Percentiles rank a stretch among this genome's conserved stretches.
Evolutionary conservation across 768 basidiomycete genomes (phyloP).

Genomic region (Termitomyces sp.): DNA sequence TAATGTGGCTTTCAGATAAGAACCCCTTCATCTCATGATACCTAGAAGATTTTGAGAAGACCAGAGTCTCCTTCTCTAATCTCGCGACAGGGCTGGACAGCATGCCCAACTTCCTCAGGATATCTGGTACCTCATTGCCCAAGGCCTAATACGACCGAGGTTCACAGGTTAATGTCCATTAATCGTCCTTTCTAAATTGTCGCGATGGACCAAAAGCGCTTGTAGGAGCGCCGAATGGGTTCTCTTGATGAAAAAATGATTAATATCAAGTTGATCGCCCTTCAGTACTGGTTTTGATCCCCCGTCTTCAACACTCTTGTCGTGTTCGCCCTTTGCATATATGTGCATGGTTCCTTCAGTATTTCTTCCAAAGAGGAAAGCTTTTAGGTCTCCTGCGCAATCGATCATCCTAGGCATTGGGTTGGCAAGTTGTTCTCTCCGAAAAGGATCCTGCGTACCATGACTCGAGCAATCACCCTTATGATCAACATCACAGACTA

Average conservation of each 20-base stretch:
- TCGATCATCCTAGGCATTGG: neutral
- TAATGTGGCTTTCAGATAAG: no score
- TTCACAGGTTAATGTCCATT: conserved; percentile 18
- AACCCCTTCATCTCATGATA: neutral
- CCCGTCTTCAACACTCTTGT: neutral
- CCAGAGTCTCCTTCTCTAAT: neutral
- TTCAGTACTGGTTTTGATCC: conserved; percentile 21
- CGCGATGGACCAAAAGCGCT: conserved; percentile 20
- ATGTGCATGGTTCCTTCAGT: conserved; percentile 38
- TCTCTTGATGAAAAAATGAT: conserved; percentile 24
- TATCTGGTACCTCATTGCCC: conserved; percentile 27
- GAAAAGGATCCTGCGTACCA: conserved; percentile 20
- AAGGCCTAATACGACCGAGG: conserved; percentile 10
- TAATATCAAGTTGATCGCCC: conserved; percentile 16
- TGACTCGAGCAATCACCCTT: conserved; percentile 26
- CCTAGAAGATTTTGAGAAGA: neutral
- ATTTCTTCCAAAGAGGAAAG: conserved; percentile 21
- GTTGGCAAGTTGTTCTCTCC: conserved; percentile 10
- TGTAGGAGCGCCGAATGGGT: conserved; percentile 30
- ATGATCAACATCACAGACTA: conserved; percentile 30
- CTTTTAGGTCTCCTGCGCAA: neutral
- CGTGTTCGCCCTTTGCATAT: conserved; percentile 31
- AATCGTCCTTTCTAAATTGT: conserved; percentile 29
- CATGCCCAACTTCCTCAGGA: conserved; percentile 22
- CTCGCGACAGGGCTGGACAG: neutral